phyloP scores from a whole-genome alignment of 805 yeast species.

The Clavispora santaluciae region DNA sequence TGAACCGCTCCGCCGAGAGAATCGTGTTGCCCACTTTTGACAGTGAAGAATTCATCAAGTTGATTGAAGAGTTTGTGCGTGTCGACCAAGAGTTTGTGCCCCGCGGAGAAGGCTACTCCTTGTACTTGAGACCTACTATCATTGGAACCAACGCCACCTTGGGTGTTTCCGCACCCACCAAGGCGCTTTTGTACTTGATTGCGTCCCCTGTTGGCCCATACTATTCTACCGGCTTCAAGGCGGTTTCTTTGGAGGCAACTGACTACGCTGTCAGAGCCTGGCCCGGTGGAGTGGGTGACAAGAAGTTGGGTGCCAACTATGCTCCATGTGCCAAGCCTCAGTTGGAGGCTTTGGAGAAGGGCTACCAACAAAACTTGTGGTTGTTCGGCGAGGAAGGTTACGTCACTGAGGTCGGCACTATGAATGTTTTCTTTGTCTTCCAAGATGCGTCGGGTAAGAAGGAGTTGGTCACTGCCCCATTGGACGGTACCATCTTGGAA shows the following conservation, averaged over 20 bases:
- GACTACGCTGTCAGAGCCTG: slow-evolving; percentile 96
- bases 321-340: slow-evolving; percentile 95
- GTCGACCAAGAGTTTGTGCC: slow-evolving; percentile 81
- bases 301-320: slow-evolving; percentile 94
- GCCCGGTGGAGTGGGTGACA: slow-evolving; percentile 99
- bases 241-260: slow-evolving; percentile 90
- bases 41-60: slow-evolving; percentile 65
- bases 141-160: slow-evolving; percentile 88
- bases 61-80: slow-evolving; percentile 70
- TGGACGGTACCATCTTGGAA: slow-evolving; percentile 94
- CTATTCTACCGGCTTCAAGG: slow-evolving; percentile 84
- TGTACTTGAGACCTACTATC: slow-evolving; percentile 91
- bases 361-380: slow-evolving; percentile 96
- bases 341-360: slow-evolving; percentile 82
- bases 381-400: slow-evolving; percentile 82
- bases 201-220: slow-evolving; percentile 97
- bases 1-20: slow-evolving; percentile 85
- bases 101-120: slow-evolving; percentile 78
- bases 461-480: slow-evolving; percentile 92
- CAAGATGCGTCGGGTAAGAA: slow-evolving; percentile 76
- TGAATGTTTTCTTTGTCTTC: slow-evolving; percentile 91
- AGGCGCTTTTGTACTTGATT: slow-evolving; percentile 79
- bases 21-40: slow-evolving; percentile 88
- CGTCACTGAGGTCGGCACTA: slow-evolving; percentile 96
- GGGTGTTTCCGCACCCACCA: slow-evolving; percentile 81